Conservation (phyloP, 129 eudicot species). For the Helichrysum umbraculigerum region DNA sequence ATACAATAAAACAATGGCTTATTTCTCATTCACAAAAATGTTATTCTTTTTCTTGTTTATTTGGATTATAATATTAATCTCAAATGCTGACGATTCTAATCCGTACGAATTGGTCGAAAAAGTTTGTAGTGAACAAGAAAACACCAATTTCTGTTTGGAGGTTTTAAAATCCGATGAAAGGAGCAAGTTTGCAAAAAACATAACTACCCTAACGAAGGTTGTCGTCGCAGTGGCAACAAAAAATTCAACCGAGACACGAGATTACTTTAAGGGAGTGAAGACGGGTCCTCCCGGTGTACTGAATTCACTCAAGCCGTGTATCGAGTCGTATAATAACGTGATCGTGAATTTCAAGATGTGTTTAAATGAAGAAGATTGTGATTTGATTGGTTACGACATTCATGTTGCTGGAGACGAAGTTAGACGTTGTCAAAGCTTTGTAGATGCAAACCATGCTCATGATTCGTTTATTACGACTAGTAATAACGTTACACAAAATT, state of each 20-base stretch:
- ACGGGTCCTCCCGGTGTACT: constrained; percentile 8
- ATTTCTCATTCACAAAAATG: constrained; percentile 8
- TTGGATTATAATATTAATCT: background rate
- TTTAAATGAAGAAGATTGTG: constrained; percentile 23
- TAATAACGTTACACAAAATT: background rate
- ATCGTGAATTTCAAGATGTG: background rate
- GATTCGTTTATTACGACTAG: constrained; percentile 27
- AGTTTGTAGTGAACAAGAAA: constrained; percentile 15
- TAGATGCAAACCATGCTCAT: constrained; percentile 26
- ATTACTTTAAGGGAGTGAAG: constrained; percentile 20
- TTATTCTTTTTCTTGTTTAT: background rate
- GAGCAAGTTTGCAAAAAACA: constrained; percentile 16
- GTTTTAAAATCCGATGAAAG: constrained; percentile 21
- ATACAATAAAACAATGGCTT: constrained; percentile 2
- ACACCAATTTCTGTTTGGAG: constrained; percentile 10
- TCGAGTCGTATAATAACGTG: background rate
- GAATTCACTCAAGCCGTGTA: constrained; percentile 11
- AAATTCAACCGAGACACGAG: constrained; percentile 7
- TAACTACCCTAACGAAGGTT: constrained; percentile 13
- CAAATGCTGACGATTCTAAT: background rate
- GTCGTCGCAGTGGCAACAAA: constrained; percentile 12
- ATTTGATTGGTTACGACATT: constrained; percentile 16
- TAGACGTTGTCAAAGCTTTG: constrained; percentile 22
- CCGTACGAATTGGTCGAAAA: constrained; percentile 17
- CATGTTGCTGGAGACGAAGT: constrained; percentile 27